Base-by-base conservation (phyloP, 495 filamentous ascomycete genomes). In the Penicillium malachiteum region DNA sequence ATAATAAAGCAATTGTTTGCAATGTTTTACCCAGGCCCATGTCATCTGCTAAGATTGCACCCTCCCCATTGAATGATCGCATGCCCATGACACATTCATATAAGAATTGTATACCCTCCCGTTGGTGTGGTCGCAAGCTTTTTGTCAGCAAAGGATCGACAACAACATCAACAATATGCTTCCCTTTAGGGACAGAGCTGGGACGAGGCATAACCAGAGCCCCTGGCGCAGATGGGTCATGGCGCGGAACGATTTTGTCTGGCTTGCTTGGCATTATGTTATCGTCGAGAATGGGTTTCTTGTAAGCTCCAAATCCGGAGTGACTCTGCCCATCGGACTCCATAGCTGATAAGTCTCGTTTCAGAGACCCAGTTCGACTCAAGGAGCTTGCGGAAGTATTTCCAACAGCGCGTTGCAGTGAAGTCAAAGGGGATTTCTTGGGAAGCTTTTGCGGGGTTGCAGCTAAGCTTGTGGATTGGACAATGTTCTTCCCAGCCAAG, bases 21-120 rank as follows among this genome's bases (percentile, higher is more conserved):
- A 92, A 64, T 5, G 89, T 91, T 62, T 92, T 92, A 11, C 89
- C 89, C 8, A 92, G 61, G 3, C 89, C 89, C 89, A 92, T 92
- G 58, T 92, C 89, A 63, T 93, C 89, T 4, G 89, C 89, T 32
- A 93, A 71, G 50, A 93, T 87, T 3, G 87, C 88, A 10, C 89
- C 89, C 63, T 87, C 81, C 0, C 89, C 88, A 57, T 85, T 84
- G 58, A 83, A 90, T 30, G 75, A 66, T 40, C 86, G 76, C 79
- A 90, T 81, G 10, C 89, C 89, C 89, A 93, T 93, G 0, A 93
- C 84, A 67, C 89, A 91, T 68, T 92, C 88, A 60, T 93, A 93
- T 38, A 93, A 69, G 60, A 93, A 93, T 55, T 81, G 76, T 13
- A 92, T 85, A 43, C 89, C 89, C 58, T 89, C 86, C 3, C 87